phyloP scores from a whole-genome alignment of 768 basidiomycete species.

The Guyanaporus albipodus region DNA sequence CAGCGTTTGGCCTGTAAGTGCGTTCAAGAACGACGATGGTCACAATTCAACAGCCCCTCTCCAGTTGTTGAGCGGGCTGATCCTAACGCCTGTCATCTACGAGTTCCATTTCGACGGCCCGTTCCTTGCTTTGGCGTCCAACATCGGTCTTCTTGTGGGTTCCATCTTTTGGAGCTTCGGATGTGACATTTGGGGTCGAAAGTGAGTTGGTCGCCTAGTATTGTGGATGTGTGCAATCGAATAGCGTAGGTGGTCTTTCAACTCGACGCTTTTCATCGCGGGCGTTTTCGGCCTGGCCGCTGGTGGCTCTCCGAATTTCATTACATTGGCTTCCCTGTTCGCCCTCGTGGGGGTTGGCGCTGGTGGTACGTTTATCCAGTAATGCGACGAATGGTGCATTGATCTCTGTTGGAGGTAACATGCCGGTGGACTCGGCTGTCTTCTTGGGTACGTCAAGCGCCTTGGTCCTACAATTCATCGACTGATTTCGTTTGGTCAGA shows the following conservation, averaged over 20 bases:
- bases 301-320: slow-evolving; percentile 44
- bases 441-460: slow-evolving; percentile 38
- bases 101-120: slow-evolving; percentile 49
- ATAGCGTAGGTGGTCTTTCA: slow-evolving; percentile 44
- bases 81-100: slow-evolving; percentile 43
- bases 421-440: slow-evolving; percentile 52
- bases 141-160: slow-evolving; percentile 51
- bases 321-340: slow-evolving; percentile 44
- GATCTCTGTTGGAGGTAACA: slow-evolving; percentile 36
- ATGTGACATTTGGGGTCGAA: slow-evolving; percentile 50
- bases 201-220: slow-evolving; percentile 22
- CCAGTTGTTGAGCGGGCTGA: slow-evolving; percentile 41
- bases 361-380: slow-evolving; percentile 34
- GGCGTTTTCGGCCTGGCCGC: slow-evolving; percentile 51
- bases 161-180: slow-evolving; percentile 47
- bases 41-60: neutral
- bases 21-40: neutral
- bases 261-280: slow-evolving; percentile 51
- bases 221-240: neutral
- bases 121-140: slow-evolving; percentile 47
- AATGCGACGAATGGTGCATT: neutral
- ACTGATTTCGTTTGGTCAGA: slow-evolving; percentile 33
- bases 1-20: slow-evolving; percentile 38
- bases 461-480: neutral
- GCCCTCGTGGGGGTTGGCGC: slow-evolving; percentile 46